Percentiles rank a stretch among this genome's conserved stretches.
These are phyloP conservation scores for Physcomitrium patens DNA, from an alignment of 225 moss, liverwort and hornwort genomes.

Conservation along the genomic window DNA sequence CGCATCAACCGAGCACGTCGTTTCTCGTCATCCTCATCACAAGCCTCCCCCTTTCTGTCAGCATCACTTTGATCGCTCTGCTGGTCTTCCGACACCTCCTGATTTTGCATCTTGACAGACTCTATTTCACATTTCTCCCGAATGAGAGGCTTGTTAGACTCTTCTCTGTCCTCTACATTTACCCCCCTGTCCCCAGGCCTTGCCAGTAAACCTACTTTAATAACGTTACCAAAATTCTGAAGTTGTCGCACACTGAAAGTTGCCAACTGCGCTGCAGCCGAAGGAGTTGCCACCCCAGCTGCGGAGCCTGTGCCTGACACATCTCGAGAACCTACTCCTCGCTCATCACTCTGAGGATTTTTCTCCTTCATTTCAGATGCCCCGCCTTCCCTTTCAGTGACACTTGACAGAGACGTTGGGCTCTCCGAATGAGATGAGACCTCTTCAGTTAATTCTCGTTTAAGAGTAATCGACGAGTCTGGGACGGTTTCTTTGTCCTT, in stretches of 20 bases:
- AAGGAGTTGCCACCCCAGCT: constrained; percentile 3
- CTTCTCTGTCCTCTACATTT: constrained; percentile 26
- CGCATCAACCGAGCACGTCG: constrained; percentile 50
- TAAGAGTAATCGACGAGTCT: constrained; percentile 20
- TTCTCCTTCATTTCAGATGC: background rate
- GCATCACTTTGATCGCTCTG: constrained; percentile 49
- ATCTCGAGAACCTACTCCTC: constrained; percentile 24
- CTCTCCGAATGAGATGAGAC: constrained; percentile 34
- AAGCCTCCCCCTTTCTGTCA: constrained; percentile 40
- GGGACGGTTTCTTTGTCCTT: constrained; percentile 38
- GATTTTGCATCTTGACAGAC: constrained; percentile 32
- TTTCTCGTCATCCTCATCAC: constrained; percentile 60
- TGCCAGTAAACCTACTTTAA: constrained; percentile 43
- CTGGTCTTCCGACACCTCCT: constrained; percentile 43
- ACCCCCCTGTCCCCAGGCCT: constrained; percentile 36
- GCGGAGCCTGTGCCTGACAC: constrained; percentile 20
- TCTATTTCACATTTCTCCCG: constrained; percentile 38
- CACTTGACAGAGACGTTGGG: constrained; percentile 30
- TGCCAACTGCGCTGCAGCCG: constrained; percentile 29
- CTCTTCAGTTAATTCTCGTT: constrained; percentile 35
- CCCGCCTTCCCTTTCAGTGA: background rate
- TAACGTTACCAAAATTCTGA: constrained; percentile 38
- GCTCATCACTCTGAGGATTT: constrained; percentile 26
- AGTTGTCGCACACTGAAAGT: constrained; percentile 40
- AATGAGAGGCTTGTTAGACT: constrained; percentile 23